A percentile compares a stretch with the other conserved stretches of the same genome.
These are phyloP conservation scores for Plasmodium coatneyi DNA, from an alignment of 169 alveolate species.

Conservation along the genomic window DNA sequence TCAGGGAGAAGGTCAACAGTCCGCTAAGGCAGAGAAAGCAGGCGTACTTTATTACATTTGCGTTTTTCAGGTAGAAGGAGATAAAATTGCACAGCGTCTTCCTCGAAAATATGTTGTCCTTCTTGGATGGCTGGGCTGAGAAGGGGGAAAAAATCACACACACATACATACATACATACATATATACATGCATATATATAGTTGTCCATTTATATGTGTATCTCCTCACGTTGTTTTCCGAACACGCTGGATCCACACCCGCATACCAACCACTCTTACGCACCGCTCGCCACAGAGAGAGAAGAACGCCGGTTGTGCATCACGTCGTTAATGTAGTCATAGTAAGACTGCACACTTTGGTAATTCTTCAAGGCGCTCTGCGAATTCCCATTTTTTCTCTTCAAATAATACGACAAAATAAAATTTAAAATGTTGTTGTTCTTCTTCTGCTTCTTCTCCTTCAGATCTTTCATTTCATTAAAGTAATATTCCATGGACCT, in stretches of 20 bases:
- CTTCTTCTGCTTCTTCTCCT: conserved; percentile 51
- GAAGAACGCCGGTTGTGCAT: conserved; percentile 8
- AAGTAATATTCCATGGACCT: conserved; percentile 68
- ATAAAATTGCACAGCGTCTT: conserved; percentile 69
- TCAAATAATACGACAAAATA: conserved; percentile 44
- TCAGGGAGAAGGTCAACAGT: not conserved
- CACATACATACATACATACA: not conserved
- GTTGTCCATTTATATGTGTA: not conserved
- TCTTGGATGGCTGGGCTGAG: conserved; percentile 76
- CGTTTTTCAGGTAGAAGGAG: conserved; percentile 56
- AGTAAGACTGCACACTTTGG: conserved; percentile 46
- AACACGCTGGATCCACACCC: not conserved
- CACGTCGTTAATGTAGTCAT: conserved; percentile 33
- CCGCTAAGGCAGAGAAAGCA: conserved; percentile 44
- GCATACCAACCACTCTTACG: not conserved
- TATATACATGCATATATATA: not conserved
- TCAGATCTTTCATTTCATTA: conserved; percentile 55
- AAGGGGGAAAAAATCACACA: not conserved
- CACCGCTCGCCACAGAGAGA: not conserved
- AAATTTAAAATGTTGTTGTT: conserved; percentile 57
- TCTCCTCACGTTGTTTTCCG: not conserved
- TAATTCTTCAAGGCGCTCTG: conserved; percentile 8
- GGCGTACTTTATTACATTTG: conserved; percentile 9
- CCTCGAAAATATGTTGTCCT: conserved; percentile 71
- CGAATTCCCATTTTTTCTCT: conserved; percentile 5